A percentile compares a stretch with the other conserved stretches of the same genome.
Evolutionary conservation across 768 basidiomycete genomes (phyloP).

Genomic region (Artomyces pyxidatus): DNA sequence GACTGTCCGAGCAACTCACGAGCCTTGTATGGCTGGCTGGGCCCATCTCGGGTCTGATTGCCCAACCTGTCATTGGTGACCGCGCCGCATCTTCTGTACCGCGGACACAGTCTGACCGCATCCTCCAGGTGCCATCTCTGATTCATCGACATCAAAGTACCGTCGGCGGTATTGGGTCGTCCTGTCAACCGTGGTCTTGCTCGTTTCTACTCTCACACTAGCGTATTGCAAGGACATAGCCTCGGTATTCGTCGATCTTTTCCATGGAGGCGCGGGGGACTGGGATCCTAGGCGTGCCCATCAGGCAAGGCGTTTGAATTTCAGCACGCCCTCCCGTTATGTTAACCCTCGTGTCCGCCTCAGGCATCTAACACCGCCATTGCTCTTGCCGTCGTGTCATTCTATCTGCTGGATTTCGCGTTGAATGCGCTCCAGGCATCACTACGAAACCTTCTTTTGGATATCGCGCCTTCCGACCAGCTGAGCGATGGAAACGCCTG

Average conservation of each 20-base stretch:
- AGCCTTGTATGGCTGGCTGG: slow-evolving; percentile 94
- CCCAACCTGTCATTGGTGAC: slow-evolving; percentile 94
- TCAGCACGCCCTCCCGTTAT: too few relatives aligned
- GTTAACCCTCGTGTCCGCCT: slow-evolving; percentile 4
- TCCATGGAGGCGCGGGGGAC: slow-evolving; percentile 70
- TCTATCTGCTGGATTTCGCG: slow-evolving; percentile 96
- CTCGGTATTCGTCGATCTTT: slow-evolving; percentile 64
- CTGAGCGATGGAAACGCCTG: slow-evolving; percentile 94
- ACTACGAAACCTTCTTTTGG: slow-evolving; percentile 86
- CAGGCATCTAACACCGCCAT: slow-evolving; percentile 71
- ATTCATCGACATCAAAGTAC: slow-evolving; percentile 85
- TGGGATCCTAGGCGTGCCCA: slow-evolving; percentile 74
- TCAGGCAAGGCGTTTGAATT: slow-evolving; percentile 51
- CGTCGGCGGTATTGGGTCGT: slow-evolving; percentile 89
- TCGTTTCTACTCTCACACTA: slow-evolving; percentile 66
- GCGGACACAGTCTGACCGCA: not conserved
- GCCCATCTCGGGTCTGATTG: slow-evolving; percentile 90
- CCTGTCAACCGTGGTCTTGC: slow-evolving; percentile 77
- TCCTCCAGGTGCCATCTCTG: slow-evolving; percentile 80
- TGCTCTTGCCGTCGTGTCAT: slow-evolving; percentile 77
- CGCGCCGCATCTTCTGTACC: not conserved
- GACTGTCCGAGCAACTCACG: slow-evolving; percentile 82
- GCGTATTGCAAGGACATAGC: slow-evolving; percentile 80
- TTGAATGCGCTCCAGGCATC: slow-evolving; percentile 93
- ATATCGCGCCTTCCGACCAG: slow-evolving; percentile 82